Percentiles rank a stretch among this genome's conserved stretches.
Evolutionary conservation across 2,329 filamentous ascomycete genomes (phyloP).

Genomic region (Penicillium sp.): DNA sequence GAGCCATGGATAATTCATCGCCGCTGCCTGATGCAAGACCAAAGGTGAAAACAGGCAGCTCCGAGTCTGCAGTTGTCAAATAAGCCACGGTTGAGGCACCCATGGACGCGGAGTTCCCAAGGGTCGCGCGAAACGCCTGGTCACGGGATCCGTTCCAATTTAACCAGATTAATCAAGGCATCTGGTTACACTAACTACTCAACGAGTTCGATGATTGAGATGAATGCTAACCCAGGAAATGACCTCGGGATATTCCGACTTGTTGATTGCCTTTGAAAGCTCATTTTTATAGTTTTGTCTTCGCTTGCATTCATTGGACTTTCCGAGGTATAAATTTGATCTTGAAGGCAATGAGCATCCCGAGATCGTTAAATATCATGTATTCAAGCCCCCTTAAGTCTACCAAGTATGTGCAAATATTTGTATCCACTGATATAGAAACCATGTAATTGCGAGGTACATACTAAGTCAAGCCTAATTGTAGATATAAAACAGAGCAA

Average conservation of each 20-base stretch:
- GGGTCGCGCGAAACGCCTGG: slow-evolving; percentile 31
- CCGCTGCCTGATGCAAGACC: slow-evolving; percentile 11
- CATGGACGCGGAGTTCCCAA: slow-evolving; percentile 12
- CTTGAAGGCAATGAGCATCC: too few species aligned
- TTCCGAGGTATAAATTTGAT: too few species aligned
- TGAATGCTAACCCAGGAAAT: not conserved
- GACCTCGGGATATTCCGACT: too few species aligned
- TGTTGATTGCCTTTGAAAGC: too few species aligned
- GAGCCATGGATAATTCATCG: slow-evolving; percentile 15
- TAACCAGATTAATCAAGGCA: slow-evolving; percentile 10
- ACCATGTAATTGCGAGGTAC: not conserved
- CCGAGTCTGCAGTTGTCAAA: slow-evolving; percentile 1
- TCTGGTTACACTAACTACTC: not conserved
- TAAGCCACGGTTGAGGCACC: slow-evolving; percentile 17
- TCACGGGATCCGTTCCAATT: slow-evolving; percentile 32
- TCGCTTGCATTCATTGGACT: too few species aligned
- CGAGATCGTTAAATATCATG: too few species aligned
- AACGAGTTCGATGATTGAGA: not conserved
- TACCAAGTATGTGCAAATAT: too few species aligned
- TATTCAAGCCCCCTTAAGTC: too few species aligned
- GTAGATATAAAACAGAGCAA: not conserved
- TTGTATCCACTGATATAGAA: not conserved
- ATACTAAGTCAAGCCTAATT: not conserved
- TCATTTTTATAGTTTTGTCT: too few species aligned
- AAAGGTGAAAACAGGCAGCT: slow-evolving; percentile 1